These are phyloP conservation scores for Mycothermus thermophilus DNA, from an alignment of 495 filamentous ascomycete genomes.

Conservation along the genomic window DNA sequence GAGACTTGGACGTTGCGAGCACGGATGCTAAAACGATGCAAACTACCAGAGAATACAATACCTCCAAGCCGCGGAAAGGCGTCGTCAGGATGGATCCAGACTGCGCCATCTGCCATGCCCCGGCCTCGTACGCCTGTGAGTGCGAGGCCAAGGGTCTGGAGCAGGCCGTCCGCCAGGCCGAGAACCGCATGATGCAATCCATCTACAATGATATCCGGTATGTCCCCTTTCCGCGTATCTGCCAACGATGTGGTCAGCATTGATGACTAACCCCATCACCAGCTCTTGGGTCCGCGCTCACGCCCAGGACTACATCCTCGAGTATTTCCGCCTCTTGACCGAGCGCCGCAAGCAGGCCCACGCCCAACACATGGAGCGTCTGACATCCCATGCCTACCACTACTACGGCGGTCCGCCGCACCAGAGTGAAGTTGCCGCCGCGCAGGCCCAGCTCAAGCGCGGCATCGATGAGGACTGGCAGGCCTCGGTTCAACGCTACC, in stretches of 20 bases:
- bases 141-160: conserved; percentile 56
- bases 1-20: too few relatives aligned
- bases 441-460: conserved; percentile 45
- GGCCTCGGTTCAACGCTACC: conserved; percentile 52
- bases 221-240: conserved; percentile 11
- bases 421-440: conserved; percentile 42
- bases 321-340: conserved; percentile 49
- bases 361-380: conserved; percentile 38
- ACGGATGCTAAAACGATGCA: conserved; percentile 37
- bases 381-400: conserved; percentile 44
- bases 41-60: conserved; percentile 33
- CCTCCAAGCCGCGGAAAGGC: conserved; percentile 30
- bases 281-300: conserved; percentile 58
- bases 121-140: conserved; percentile 47
- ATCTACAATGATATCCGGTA: conserved; percentile 53
- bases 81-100: conserved; percentile 51
- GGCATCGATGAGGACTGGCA: conserved; percentile 67
- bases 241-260: too few relatives aligned
- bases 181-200: conserved; percentile 47
- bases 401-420: conserved; percentile 41
- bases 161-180: conserved; percentile 51
- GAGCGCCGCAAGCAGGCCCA: conserved; percentile 46
- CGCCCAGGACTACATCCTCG: conserved; percentile 54
- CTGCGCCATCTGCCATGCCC: conserved; percentile 56
- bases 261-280: too few relatives aligned